These are phyloP conservation scores for apple (Malus domestica) DNA, from an alignment of 306 rosid species.

Conservation along the genomic window DNA sequence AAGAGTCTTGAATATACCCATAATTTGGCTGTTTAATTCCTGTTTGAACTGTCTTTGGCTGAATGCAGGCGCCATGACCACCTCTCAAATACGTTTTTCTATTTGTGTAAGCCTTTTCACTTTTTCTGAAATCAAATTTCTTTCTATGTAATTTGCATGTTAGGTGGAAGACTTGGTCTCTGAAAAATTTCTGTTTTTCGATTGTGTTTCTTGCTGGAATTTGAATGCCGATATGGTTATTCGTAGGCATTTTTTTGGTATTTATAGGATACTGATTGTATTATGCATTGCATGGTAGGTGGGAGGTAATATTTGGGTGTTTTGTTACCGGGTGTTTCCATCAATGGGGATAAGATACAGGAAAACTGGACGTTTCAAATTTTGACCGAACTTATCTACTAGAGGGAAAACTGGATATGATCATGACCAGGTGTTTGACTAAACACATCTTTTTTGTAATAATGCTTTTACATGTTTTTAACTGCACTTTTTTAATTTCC, in stretches of 20 bases:
- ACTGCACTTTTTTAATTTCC: no score
- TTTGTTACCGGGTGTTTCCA: no score
- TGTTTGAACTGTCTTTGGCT: no score
- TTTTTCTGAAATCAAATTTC: no score
- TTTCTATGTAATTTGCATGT: neutral
- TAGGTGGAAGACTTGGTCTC: slow-evolving; percentile 20
- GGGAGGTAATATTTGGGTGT: neutral
- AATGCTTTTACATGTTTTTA: no score
- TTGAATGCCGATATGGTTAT: neutral
- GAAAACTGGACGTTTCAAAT: neutral
- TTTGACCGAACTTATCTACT: neutral
- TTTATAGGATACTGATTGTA: neutral
- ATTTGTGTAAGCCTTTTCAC: slow-evolving; percentile 12
- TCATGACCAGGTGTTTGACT: neutral
- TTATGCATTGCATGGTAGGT: neutral
- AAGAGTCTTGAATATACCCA: no score
- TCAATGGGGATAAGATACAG: no score
- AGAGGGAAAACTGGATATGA: no score
- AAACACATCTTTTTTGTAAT: no score
- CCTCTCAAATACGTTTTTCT: slow-evolving; percentile 4
- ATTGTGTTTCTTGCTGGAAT: no score
- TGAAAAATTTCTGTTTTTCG: slow-evolving; percentile 22
- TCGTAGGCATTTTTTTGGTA: neutral
- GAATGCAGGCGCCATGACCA: no score
- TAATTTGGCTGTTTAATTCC: no score